Percentiles rank a stretch among this genome's conserved stretches.
phyloP scores from a whole-genome alignment of 306 rosid genomes.

The Cucurbita argyrosperma region DNA sequence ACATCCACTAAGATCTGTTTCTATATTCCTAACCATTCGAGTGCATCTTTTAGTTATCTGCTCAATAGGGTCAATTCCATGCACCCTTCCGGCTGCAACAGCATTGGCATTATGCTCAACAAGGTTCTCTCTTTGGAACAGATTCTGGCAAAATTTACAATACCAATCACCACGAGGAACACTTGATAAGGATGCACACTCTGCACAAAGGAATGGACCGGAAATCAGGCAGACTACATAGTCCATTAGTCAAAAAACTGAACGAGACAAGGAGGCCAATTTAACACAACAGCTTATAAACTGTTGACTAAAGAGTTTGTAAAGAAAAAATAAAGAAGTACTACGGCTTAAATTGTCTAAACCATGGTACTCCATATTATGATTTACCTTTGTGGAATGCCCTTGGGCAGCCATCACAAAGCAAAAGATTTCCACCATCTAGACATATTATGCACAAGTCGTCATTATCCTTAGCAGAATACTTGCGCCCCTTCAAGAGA shows the following conservation, averaged over 20 bases:
- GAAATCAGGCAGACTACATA: conserved; percentile 1
- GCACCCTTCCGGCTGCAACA: conserved; percentile 81
- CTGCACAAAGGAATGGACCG: conserved; percentile 36
- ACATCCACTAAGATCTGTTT: conserved; percentile 81
- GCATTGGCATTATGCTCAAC: conserved; percentile 58
- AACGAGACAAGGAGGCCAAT: background rate
- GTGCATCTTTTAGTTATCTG: conserved; percentile 79
- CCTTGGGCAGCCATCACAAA: conserved; percentile 97
- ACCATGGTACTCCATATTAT: background rate
- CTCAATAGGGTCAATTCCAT: conserved; percentile 84
- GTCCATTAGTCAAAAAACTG: background rate
- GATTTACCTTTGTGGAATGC: conserved; percentile 88
- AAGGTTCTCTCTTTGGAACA: conserved; percentile 55
- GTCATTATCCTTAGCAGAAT: conserved; percentile 73
- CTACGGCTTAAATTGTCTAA: background rate
- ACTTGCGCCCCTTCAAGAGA: conserved; percentile 73
- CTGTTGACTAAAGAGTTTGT: background rate
- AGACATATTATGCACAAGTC: conserved; percentile 84
- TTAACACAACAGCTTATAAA: background rate
- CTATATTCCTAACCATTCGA: conserved; percentile 73
- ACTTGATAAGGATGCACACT: conserved; percentile 68
- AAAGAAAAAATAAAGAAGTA: background rate
- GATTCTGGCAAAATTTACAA: conserved; percentile 75
- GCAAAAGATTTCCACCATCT: conserved; percentile 92
- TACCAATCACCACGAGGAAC: conserved; percentile 81